Evolutionary conservation across 352 stramenopile species (phyloP).

Genomic region (Pythium volutum): DNA sequence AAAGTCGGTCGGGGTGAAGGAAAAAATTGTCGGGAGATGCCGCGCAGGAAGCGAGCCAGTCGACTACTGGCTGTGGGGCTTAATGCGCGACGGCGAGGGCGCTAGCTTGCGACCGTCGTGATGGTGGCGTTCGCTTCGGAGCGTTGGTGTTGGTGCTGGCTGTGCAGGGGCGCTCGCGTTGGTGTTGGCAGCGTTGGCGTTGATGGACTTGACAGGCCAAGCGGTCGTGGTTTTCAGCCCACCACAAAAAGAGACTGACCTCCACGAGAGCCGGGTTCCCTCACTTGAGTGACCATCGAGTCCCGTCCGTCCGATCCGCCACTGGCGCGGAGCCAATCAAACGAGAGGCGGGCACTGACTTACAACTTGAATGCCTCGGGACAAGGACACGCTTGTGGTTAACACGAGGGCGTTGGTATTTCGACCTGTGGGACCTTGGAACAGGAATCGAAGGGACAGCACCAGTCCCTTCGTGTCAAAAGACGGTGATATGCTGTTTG

Average conservation of each 20-base stretch:
- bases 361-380: neutral
- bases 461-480: neutral
- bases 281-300: neutral
- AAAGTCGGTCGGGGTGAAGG: neutral
- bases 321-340: conserved; percentile 3
- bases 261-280: neutral
- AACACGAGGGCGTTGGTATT: neutral
- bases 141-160: conserved; percentile 1
- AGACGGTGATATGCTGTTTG: neutral
- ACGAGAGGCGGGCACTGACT: neutral
- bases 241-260: conserved; percentile 6
- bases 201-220: conserved; percentile 21
- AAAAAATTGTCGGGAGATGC: conserved; percentile 2
- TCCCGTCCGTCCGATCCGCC: conserved; percentile 3
- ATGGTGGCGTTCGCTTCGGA: conserved; percentile 1
- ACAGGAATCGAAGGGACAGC: neutral
- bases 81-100: conserved; percentile 7
- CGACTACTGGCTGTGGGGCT: conserved; percentile 29
- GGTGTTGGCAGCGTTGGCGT: neutral
- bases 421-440: neutral
- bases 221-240: neutral
- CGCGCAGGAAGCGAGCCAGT: conserved; percentile 26
- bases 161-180: neutral
- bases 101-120: conserved; percentile 3
- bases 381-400: neutral